Evolutionary conservation across 2,329 filamentous ascomycete species (phyloP), one percentile per base, ranked within the genome.

Genomic region (Pseudogymnoascus sp.): DNA sequence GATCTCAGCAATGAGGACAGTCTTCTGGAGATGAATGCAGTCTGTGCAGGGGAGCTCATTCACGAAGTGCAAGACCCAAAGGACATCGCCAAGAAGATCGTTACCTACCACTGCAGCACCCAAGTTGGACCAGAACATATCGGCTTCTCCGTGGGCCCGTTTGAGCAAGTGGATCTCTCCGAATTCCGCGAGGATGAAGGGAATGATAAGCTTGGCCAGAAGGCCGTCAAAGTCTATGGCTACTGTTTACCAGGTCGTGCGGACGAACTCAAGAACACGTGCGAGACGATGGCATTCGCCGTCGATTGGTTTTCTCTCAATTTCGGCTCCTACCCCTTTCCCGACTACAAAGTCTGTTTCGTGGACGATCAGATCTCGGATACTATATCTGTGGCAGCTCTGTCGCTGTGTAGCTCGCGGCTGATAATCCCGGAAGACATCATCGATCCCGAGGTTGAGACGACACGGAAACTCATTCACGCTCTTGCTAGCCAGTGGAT

Each of bases 401-500:
- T 99, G 68, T 89, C 93, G 0, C 85, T 99, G 33, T 92, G 92
- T 76, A 97, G 91, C 77, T 93, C 84, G 59, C 86, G 91, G 43
- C 79, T 99, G 1, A 83, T 99, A 0, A 96, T 91, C 69, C 89
- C 91, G 0, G 87, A 91, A 66, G 88, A 90, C 33, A 85, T 97
- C 37, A 88, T 96, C 68, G 93, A 99, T 70, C 87, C 88, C 0
- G 87, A 96, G 69, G 86, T 95, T 68, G 86, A 91, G 31, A 88
- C 89, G 9, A 96, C 91, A 3, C 84, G 92, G 65, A 87, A 85
- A 61, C 78, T 99, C 18, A 88, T 96, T 7, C 89, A 95, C 72
- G 88, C 92, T 0, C 80, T 97, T 58, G 91, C 95, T 9, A 90
- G 87, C 64, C 95, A 99, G 73, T 99, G 93, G 89, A 90, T 95